Evolutionary conservation across 139 green algal species (phyloP), one percentile per base, ranked within the genome.

Genomic region (Chlorella ohadii): DNA sequence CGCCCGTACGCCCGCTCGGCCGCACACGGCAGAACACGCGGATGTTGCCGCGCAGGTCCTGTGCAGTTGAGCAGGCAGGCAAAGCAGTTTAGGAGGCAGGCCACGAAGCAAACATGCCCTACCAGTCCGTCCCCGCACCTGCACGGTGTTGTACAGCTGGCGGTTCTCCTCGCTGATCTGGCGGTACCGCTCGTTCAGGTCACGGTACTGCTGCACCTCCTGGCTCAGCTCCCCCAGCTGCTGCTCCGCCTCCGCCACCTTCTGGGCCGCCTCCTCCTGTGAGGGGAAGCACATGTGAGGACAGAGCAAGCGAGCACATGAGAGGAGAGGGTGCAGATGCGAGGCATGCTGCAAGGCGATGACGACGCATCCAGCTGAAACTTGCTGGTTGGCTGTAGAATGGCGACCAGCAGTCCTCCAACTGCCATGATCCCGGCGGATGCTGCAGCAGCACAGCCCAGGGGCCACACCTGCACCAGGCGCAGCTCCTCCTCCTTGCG

Each of bases 11-110:
- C 64, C 94, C 95, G 17, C 80, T 36, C 0, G 94, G 94, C 0
- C 95, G 90, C 33, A 97, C 89, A 47, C 95, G 89, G 91, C 94
- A 97, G 88, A 95, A 98, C 1, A 98, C 95, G 36, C 95, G 89
- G 87, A 98, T 98, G 83, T 87, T 92, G 79, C 95, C 95, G 56
- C 93, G 92, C 25, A 98, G 83, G 87, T 98, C 95, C 81, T 92
- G 87, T 19, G 44, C 15, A 13, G 19, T n/a, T n/a, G n/a, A n/a
- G n/a, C n/a, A 47, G 36, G 67, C 17, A 12, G 63, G 28, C 28
- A 38, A 33, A 20, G 4, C 63, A 20, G 61, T 2, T 7, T 16
- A 34, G 1, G 5, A 22, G 67, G 13, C 19, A 31, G 67, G 13
- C 27, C 51, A n/a, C 17, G 67, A 4, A 27, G 33, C 34, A 74